A percentile compares a stretch with the other conserved stretches of the same genome.
Evolutionary conservation across 2,329 filamentous ascomycete species (phyloP).

Genomic region (Colletotrichum sp.): DNA sequence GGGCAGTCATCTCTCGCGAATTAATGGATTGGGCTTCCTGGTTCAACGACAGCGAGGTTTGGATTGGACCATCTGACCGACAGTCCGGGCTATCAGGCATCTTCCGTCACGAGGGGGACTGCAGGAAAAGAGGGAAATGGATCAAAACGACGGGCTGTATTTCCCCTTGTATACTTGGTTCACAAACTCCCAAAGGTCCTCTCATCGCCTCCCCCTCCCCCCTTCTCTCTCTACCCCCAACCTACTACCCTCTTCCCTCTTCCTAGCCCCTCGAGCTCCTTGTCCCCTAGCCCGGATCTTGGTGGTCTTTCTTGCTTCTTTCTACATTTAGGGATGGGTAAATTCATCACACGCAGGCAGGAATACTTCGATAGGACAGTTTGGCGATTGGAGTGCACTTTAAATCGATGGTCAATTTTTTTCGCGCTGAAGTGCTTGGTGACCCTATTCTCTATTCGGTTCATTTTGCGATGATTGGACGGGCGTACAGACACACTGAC

Average conservation of each 20-base stretch:
- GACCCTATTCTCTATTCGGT: neutral
- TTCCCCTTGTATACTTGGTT: slow-evolving; percentile 5
- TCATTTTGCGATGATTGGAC: neutral
- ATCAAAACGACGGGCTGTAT: slow-evolving; percentile 15
- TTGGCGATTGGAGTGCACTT: slow-evolving; percentile 58
- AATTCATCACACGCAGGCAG: slow-evolving; percentile 41
- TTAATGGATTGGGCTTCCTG: slow-evolving; percentile 13
- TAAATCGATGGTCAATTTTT: slow-evolving; percentile 37
- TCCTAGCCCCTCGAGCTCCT: slow-evolving; percentile 17
- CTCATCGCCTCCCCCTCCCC: neutral
- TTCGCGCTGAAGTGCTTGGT: neutral
- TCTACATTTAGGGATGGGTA: slow-evolving; percentile 35
- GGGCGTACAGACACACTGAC: neutral
- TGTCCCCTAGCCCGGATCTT: slow-evolving; percentile 20
- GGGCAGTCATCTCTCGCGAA: slow-evolving; percentile 6
- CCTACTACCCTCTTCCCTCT: slow-evolving; percentile 15
- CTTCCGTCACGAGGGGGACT: neutral
- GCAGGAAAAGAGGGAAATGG: neutral
- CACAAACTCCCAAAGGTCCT: slow-evolving; percentile 9
- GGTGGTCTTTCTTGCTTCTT: slow-evolving; percentile 25
- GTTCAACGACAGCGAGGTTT: slow-evolving; percentile 11
- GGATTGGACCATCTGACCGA: slow-evolving; percentile 15
- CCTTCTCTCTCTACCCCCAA: neutral
- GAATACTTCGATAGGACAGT: slow-evolving; percentile 52
- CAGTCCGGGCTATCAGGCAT: slow-evolving; percentile 6